A percentile compares a stretch with the other conserved stretches of the same genome.
Conservation (phyloP, 257 asterid genomes). For the Solanum etuberosum region DNA sequence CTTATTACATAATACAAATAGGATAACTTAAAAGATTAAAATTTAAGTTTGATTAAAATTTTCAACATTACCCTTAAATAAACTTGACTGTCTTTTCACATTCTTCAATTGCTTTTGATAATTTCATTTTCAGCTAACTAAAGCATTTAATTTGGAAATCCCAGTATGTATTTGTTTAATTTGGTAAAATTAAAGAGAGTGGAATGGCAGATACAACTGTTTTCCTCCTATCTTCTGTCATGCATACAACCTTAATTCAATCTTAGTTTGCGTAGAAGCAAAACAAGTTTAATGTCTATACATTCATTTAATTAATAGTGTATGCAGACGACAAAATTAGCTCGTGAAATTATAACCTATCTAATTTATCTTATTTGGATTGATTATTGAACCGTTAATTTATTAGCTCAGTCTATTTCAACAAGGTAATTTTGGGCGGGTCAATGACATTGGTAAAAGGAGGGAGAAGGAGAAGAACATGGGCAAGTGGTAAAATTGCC, state of each 20-base stretch:
- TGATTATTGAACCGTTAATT: neutral
- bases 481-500: conserved; percentile 16
- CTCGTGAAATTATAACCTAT: neutral
- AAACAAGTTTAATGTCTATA: neutral
- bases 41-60: neutral
- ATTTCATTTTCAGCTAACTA: neutral
- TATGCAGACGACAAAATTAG: neutral
- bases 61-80: neutral
- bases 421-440: neutral
- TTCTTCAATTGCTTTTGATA: neutral
- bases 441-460: conserved; percentile 3
- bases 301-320: neutral
- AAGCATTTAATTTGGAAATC: neutral
- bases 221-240: conserved; percentile 40
- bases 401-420: neutral
- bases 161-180: neutral
- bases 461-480: conserved; percentile 4
- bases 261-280: neutral
- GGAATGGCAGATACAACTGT: conserved; percentile 19
- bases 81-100: neutral
- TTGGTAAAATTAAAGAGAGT: conserved; percentile 2
- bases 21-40: neutral
- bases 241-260: conserved; percentile 32
- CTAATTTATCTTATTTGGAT: neutral
- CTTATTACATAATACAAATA: neutral